Evolutionary conservation across 306 rosid genomes (phyloP), one percentile per base, ranked within the genome.

Genomic region (Hippophae rhamnoides): DNA sequence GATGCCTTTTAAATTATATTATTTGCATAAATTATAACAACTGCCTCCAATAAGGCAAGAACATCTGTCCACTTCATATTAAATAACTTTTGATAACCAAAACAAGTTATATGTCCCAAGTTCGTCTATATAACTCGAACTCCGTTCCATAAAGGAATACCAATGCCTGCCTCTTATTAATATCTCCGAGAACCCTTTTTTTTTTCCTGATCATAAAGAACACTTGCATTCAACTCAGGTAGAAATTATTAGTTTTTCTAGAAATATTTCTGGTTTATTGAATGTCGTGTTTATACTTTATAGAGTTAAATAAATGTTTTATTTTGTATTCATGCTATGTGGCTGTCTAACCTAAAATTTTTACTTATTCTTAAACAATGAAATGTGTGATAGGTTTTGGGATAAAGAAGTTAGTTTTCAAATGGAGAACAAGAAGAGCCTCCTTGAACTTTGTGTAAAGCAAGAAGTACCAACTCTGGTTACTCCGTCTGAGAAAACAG

Each of bases 391-490:
- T 49, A 13, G n/a, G 26, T 49, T 31, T 31, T 31, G 38, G 38
- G 38, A 31, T 31, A 31, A 51, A 45, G 31, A 62, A 60, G 60
- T 56, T 57, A 54, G 41, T 14, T 40, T 70, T 43, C 44, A 12
- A 59, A 79, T 84, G 95, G 83, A 46, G 52, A 46, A 13, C 10
- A 6, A 73, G 12, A 43, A 44, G 49, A 47, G 23, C 23, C 66
- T 43, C 42, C 42, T 41, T 26, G 65, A 75, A 23, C 81, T 86
- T 7, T 3, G 7, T 14, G 92, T 90, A 1, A 69, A 54, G 43
- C 76, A 65, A 74, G 84, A 80, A 56, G 76, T 81, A 42, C 79
- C 93, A 49, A 80, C 56, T 9, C 52, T 71, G 45, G 84, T 92
- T 52, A 48, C 69, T 26, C 93, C 89, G 0, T 77, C 84, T 26